Base-by-base conservation (phyloP, 148 eudicot species). In the Linanthus parryae region DNA sequence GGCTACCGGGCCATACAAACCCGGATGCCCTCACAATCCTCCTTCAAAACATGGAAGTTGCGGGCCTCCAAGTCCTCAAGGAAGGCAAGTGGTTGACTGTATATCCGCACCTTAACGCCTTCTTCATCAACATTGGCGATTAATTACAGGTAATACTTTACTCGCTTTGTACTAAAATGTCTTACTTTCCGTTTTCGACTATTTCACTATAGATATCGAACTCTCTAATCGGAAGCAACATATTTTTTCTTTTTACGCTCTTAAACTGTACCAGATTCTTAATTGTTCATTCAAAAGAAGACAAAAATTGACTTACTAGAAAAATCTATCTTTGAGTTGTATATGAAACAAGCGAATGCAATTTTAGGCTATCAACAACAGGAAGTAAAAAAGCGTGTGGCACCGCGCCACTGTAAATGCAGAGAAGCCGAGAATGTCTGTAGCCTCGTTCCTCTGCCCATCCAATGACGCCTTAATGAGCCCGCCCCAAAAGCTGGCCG, bases 21-120 rank as follows among this genome's bases (percentile, higher is more conserved):
- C 99, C 99, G 6, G 84, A 92, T 47, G 80, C 99, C 45, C 85
- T 92, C 31, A 92, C 99, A 13, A 79, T 92, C 41, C 96, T 92
- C 24, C 83, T 92, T 15, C 99, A 84, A 56, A 96, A 87, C 45
- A 30, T 59, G 37, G 57, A 79, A 1, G 88, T 92, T 0, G 20
- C 80, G 0, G 99, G 99, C 40, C 91, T 92, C 8, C 99, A 92
- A 67, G 81, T 82, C 22, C 78, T 84, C 52, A 81, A 79, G 51
- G 81, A 84, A 34, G 85, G 83, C 20, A 73, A 64, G 28, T 92
- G 96, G 96, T 21, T 92, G 52, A 70, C 83, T 31, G 65, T 92
- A 6, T 81, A 77, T 25, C 99, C 99, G 27, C 63, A 44, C 31
- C 94, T 96, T 1, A 58, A 68, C 44, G 96, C 99, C 0, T 84